Base-by-base conservation (phyloP, 257 asterid species). In the Plantago ovata region DNA sequence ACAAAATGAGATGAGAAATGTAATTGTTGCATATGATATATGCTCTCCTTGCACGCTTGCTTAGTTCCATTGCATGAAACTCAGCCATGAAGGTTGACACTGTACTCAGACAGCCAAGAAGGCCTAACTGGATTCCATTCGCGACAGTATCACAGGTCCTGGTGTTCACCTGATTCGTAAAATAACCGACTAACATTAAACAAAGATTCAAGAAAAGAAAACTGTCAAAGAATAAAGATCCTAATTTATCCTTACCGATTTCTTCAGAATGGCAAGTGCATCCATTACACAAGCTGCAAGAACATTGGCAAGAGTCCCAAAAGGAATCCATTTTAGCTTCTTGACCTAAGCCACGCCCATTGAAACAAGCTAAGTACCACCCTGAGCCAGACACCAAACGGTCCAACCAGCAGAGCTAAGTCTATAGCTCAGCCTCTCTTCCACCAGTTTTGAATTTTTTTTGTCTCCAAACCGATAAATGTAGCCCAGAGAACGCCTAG, bases 271-370 rank as follows among this genome's bases (percentile, higher is more conserved):
- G 70, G 94, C 89, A 15, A 93, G 62, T 13, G 87, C 87, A 60
- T 95, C 99, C 99, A 93, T 93, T n/a, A 73, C 18, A 65, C 81
- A 82, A 63, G 97, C 92, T 57, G 99, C 99, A 59, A 75, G 66
- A 51, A 86, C 83, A 71, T 93, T 89, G 38, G 99, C 97, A 52
- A 93, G 87, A 58, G 99, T 89, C 49, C 99, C 97, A 7, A 93
- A 79, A 1, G 97, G 99, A 9, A 89, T 44, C 99, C 97, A 93
- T 80, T 77, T 89, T 16, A 82, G 22, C 32, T 4, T 4, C 50
- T 72, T 69, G 16, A 15, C 96, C 96, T 19, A 88, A 16, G 20
- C 96, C 95, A 9, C 73, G 83, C 10, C 99, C 97, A 50, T 93
- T 93, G 19, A 81, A 50, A 52, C 97, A 92, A 40, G 97, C 95